These are phyloP conservation scores for Artemisia tridentata DNA, from an alignment of 129 eudicot species.

Conservation along the genomic window DNA sequence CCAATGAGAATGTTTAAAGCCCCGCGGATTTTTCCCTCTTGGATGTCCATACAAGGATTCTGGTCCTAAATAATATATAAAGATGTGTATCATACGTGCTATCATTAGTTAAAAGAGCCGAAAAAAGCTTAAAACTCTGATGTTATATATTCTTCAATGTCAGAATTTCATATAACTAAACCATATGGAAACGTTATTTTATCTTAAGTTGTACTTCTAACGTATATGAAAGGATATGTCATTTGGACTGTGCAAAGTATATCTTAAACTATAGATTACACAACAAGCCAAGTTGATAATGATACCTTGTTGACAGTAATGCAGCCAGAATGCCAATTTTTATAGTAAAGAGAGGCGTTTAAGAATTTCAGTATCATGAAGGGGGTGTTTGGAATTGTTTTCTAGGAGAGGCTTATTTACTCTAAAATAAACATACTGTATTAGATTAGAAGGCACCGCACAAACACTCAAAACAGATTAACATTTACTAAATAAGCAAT, in stretches of 20 bases:
- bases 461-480: too few relatives aligned
- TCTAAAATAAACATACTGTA: too few relatives aligned
- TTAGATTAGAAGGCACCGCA: too few relatives aligned
- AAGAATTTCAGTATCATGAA: too few relatives aligned
- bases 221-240: not conserved
- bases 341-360: too few relatives aligned
- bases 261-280: not conserved
- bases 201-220: not conserved
- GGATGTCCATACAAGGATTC: slow-evolving; percentile 18
- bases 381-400: too few relatives aligned
- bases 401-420: too few relatives aligned
- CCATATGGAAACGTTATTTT: not conserved
- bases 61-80: not conserved
- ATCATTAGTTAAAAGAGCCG: not conserved
- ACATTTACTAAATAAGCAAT: too few relatives aligned
- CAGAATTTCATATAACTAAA: not conserved
- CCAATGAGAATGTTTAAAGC: slow-evolving; percentile 21
- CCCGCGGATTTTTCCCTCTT: slow-evolving; percentile 22
- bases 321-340: not conserved
- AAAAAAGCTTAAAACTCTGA: not conserved
- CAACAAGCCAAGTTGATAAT: too few relatives aligned
- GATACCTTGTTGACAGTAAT: too few relatives aligned
- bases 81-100: not conserved
- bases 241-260: not conserved
- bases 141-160: not conserved